Percentiles rank a stretch among this genome's conserved stretches.
Evolutionary conservation across 345 rosid species (phyloP).

Genomic region (Microthlaspi erraticum): DNA sequence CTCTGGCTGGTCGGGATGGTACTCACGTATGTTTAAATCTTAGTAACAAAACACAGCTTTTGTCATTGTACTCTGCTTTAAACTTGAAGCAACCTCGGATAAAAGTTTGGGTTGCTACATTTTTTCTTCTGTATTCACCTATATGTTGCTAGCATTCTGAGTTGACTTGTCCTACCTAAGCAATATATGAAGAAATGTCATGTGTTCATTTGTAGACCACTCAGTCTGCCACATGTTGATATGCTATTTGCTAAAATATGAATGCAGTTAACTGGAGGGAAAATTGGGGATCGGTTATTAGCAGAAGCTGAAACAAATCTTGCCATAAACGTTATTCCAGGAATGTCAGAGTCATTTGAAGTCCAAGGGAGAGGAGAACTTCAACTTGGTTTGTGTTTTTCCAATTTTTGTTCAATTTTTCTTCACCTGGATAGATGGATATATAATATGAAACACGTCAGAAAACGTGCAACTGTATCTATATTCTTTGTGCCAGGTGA

Average conservation of each 20-base stretch:
- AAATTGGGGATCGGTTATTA: constrained; percentile 83
- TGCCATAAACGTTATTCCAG: constrained; percentile 93
- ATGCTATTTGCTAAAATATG: constrained; percentile 28
- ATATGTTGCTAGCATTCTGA: constrained; percentile 7
- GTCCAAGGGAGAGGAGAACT: constrained; percentile 99
- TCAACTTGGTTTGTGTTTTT: constrained; percentile 78
- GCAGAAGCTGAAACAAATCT: constrained; percentile 99
- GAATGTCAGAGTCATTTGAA: constrained; percentile 83
- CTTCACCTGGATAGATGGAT: constrained; percentile 17
- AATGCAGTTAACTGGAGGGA: constrained; percentile 87
- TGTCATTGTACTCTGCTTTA: constrained; percentile 4
- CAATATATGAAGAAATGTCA: constrained; percentile 1
- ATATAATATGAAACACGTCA: neutral
- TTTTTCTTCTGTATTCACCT: constrained; percentile 12
- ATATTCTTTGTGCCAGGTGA: constrained; percentile 20
- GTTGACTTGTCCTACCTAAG: neutral
- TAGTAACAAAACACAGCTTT: constrained; percentile 19
- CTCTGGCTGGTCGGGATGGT: constrained; percentile 96
- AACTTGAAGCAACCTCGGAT: constrained; percentile 16
- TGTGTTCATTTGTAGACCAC: constrained; percentile 23
- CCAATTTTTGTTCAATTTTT: constrained; percentile 27
- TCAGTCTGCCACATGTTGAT: constrained; percentile 23
- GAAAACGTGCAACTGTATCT: constrained; percentile 17
- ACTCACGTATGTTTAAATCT: constrained; percentile 64
- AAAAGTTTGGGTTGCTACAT: constrained; percentile 7